phyloP scores from a whole-genome alignment of 164 flowering plant genomes.

The Liquidambar formosana region DNA sequence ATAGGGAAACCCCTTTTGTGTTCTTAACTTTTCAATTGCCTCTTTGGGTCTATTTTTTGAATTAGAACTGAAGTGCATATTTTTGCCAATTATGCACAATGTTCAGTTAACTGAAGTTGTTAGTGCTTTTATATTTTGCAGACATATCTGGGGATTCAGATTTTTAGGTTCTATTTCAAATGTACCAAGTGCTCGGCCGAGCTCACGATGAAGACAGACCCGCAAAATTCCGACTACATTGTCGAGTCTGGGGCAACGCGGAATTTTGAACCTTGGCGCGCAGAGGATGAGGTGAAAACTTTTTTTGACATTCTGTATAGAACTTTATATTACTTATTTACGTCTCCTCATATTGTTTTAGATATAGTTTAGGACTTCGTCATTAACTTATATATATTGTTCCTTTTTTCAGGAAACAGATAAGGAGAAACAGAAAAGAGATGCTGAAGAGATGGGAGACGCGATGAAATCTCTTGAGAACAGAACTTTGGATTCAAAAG shows the following conservation, averaged over 20 bases:
- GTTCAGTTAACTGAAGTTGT: too few relatives aligned
- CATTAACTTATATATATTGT: too few relatives aligned
- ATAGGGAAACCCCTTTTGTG: too few relatives aligned
- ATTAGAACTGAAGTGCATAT: too few relatives aligned
- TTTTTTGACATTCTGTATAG: too few relatives aligned
- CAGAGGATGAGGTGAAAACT: conserved; percentile 63
- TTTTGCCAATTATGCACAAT: too few relatives aligned
- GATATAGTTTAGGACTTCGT: too few relatives aligned
- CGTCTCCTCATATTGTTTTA: too few relatives aligned
- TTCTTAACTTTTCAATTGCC: too few relatives aligned
- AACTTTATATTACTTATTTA: too few relatives aligned
- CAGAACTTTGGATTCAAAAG: conserved; percentile 81
- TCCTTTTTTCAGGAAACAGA: conserved; percentile 32
- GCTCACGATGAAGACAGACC: conserved; percentile 87
- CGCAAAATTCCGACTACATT: conserved; percentile 89
- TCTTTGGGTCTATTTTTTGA: too few relatives aligned
- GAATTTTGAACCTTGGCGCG: conserved; percentile 98
- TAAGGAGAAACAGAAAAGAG: conserved; percentile 62
- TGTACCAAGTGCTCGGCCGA: conserved; percentile 95
- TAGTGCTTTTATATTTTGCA: too few relatives aligned
- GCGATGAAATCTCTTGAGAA: conserved; percentile 96
- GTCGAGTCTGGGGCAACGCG: conserved; percentile 90
- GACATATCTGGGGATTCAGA: conserved; percentile 87
- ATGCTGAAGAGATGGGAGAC: conserved; percentile 91
- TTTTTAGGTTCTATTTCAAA: conserved; percentile 88